These are phyloP conservation scores for Entamoeba dispar DNA, from an alignment of 208 protist genomes.

Conservation along the genomic window DNA sequence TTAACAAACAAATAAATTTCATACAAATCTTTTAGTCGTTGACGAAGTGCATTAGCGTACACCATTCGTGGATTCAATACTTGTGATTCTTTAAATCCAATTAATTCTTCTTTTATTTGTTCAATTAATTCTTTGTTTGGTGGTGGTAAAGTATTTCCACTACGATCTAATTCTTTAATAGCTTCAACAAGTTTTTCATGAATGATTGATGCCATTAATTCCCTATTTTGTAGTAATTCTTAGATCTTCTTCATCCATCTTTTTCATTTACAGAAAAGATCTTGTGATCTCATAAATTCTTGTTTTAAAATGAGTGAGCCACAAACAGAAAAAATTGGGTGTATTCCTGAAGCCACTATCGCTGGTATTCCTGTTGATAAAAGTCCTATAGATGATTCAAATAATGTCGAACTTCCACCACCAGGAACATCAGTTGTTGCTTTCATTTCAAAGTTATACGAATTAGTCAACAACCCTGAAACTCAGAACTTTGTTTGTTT, in stretches of 20 bases:
- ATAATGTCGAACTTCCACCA: not conserved
- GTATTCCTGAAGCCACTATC: not conserved
- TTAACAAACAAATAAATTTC: not conserved
- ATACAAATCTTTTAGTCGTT: not conserved
- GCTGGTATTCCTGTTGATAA: not conserved
- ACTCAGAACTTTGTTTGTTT: not conserved
- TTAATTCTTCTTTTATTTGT: not conserved
- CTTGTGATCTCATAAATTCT: not conserved
- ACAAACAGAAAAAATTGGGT: not conserved
- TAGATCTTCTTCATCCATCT: not conserved
- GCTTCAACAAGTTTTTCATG: not conserved
- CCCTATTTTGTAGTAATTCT: not conserved
- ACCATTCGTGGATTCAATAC: not conserved
- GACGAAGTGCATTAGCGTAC: not conserved
- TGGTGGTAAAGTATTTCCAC: not conserved
- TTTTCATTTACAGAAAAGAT: not conserved
- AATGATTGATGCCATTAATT: not conserved
- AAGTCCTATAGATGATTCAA: not conserved
- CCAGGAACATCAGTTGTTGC: not conserved
- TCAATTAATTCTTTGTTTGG: not conserved
- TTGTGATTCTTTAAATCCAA: not conserved
- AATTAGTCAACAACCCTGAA: not conserved
- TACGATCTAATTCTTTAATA: not conserved
- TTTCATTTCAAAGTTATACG: not conserved
- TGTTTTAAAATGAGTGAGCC: not conserved